Evolutionary conservation across 257 asterid genomes (phyloP).

Genomic region (Solanum lycopersicoides): DNA sequence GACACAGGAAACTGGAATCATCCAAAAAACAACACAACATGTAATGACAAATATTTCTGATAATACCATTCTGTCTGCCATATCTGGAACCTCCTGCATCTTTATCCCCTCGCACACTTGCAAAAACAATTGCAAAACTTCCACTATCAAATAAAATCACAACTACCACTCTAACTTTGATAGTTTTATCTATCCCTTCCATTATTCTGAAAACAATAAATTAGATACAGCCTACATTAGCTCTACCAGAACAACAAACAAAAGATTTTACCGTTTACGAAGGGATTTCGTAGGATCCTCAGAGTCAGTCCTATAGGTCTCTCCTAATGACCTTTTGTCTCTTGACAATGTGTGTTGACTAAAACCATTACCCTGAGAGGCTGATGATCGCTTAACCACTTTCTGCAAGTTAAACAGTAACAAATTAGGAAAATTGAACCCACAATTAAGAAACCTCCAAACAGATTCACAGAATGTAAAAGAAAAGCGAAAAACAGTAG

Average conservation of each 20-base stretch:
- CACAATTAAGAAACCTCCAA: background rate
- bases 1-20: background rate
- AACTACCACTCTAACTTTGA: background rate
- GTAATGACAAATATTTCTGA: background rate
- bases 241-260: background rate
- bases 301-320: constrained; percentile 10
- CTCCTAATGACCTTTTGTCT: constrained; percentile 28
- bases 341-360: constrained; percentile 17
- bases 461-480: background rate
- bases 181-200: background rate
- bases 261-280: constrained; percentile 22
- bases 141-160: background rate
- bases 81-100: constrained; percentile 11
- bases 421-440: background rate
- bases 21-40: background rate
- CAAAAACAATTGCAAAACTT: background rate
- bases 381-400: constrained; percentile 42
- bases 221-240: background rate
- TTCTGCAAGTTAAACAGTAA: constrained; percentile 17
- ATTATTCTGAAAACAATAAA: background rate
- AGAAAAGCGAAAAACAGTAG: background rate
- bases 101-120: constrained; percentile 30
- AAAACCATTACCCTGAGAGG: constrained; percentile 9
- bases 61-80: constrained; percentile 22
- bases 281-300: constrained; percentile 1